A percentile compares a stretch with the other conserved stretches of the same genome.
phyloP scores from a whole-genome alignment of 164 flowering plant species.

The Platanus orientalis region DNA sequence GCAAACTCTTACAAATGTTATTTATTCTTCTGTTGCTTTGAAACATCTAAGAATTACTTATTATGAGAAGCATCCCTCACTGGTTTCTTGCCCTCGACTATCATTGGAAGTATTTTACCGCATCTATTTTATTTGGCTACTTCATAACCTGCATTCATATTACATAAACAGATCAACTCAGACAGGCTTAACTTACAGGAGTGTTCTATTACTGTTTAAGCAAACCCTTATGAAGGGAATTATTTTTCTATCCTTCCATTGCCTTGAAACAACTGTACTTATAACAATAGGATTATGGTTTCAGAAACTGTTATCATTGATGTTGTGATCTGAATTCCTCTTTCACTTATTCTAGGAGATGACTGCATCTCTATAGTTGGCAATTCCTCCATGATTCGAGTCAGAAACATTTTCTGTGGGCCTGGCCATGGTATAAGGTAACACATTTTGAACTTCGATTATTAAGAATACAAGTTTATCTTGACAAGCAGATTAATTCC shows the following conservation, averaged over 20 bases:
- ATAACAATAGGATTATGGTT: neutral
- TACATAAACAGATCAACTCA: neutral
- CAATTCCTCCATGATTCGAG: conserved; percentile 59
- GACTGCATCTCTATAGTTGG: conserved; percentile 88
- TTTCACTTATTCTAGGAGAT: conserved; percentile 53
- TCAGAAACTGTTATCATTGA: neutral
- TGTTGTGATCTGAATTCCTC: conserved; percentile 1
- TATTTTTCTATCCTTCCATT: neutral
- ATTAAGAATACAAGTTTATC: neutral
- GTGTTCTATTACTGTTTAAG: neutral
- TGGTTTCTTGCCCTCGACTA: no score
- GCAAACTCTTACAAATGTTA: neutral
- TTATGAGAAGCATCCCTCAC: neutral
- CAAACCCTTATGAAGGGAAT: neutral
- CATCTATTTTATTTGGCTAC: no score
- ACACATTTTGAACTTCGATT: neutral
- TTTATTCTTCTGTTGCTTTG: neutral
- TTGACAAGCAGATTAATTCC: conserved; percentile 8
- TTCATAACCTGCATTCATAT: no score
- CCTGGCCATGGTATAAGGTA: conserved; percentile 96
- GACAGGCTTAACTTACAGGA: neutral
- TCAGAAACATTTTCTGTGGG: conserved; percentile 59
- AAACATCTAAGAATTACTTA: neutral
- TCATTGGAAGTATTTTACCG: no score
- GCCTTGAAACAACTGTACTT: neutral